Conservation (phyloP, 768 basidiomycete species). For the Panaeolus papilionaceus region DNA sequence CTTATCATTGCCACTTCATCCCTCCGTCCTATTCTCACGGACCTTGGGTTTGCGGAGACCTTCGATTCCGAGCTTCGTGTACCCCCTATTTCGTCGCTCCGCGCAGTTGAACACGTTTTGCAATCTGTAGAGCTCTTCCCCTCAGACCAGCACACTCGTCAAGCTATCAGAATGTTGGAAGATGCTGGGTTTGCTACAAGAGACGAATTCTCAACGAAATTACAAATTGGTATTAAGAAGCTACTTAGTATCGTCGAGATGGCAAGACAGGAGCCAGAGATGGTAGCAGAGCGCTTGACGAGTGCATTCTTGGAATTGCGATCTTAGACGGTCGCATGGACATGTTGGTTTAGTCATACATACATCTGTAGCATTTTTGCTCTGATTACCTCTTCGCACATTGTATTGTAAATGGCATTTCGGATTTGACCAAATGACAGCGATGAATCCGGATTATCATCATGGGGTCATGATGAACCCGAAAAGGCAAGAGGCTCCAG, state of each 20-base stretch:
- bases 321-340: conserved; percentile 19
- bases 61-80: conserved; percentile 91
- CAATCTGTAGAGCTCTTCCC: conserved; percentile 81
- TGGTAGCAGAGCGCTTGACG: conserved; percentile 73
- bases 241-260: conserved; percentile 91
- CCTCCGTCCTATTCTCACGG: conserved; percentile 80
- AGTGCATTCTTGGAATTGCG: conserved; percentile 65
- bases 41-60: conserved; percentile 86
- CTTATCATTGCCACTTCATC: conserved; percentile 94
- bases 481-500: conserved; percentile 12
- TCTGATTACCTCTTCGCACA: background rate
- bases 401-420: background rate
- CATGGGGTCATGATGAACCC: conserved; percentile 11
- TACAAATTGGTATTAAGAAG: conserved; percentile 94
- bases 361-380: conserved; percentile 2
- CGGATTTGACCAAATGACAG: background rate
- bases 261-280: conserved; percentile 94
- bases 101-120: conserved; percentile 77
- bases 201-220: conserved; percentile 48
- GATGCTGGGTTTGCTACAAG: conserved; percentile 72
- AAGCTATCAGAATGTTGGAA: conserved; percentile 68
- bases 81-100: conserved; percentile 77
- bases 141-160: conserved; percentile 55
- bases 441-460: conserved; percentile 8
- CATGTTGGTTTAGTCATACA: background rate